Conservation (phyloP, 768 basidiomycete species). For the Hirschioporus abietinus region DNA sequence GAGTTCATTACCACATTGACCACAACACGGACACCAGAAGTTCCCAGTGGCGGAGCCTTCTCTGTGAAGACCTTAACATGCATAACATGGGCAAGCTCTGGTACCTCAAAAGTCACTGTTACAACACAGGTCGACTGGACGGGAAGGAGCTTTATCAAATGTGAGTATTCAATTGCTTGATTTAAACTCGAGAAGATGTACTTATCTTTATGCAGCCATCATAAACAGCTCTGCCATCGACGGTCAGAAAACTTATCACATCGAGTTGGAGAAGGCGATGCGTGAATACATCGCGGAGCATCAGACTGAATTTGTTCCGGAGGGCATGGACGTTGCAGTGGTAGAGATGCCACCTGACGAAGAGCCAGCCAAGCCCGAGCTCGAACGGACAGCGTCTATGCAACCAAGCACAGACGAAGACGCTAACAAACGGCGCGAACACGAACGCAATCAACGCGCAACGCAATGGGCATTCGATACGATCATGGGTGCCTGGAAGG, state of each 20-base stretch:
- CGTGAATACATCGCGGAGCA: constrained; percentile 85
- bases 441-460: constrained; percentile 63
- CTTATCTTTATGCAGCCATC: constrained; percentile 51
- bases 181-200: constrained; percentile 8
- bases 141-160: constrained; percentile 93
- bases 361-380: constrained; percentile 28
- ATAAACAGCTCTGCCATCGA: constrained; percentile 90
- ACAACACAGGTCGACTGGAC: constrained; percentile 96
- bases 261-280: constrained; percentile 80
- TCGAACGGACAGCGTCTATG: constrained; percentile 13
- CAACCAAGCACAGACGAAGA: constrained; percentile 25
- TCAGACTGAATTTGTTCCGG: constrained; percentile 83
- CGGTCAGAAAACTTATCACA: constrained; percentile 85
- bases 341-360: constrained; percentile 36
- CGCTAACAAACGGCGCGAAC: constrained; percentile 50
- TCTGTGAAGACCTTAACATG: constrained; percentile 92
- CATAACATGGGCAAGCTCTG: constrained; percentile 85
- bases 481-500: constrained; percentile 67
- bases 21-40: constrained; percentile 89
- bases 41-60: constrained; percentile 91
- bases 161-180: constrained; percentile 33
- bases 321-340: constrained; percentile 59
- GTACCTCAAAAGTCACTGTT: constrained; percentile 74
- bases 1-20: constrained; percentile 79
- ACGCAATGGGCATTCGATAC: constrained; percentile 90